phyloP scores from a whole-genome alignment of 2,329 filamentous ascomycete genomes.

The Phialemonium atrogriseum region DNA sequence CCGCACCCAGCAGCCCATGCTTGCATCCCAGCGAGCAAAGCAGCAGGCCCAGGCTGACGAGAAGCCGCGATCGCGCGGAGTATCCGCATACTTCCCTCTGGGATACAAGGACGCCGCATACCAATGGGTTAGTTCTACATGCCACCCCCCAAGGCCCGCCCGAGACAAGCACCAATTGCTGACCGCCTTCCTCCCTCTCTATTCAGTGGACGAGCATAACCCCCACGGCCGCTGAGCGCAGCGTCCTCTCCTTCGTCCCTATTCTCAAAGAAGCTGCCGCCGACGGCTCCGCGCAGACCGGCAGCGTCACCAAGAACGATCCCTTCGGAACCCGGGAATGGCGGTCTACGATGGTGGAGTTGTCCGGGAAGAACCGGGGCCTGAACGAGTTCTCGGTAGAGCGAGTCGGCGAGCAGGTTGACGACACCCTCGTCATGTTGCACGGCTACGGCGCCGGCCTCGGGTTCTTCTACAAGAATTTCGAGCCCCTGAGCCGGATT shows the following conservation, averaged over 20 bases:
- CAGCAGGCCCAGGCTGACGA: conserved; percentile 6
- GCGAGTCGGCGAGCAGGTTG: conserved; percentile 65
- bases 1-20: conserved; percentile 13
- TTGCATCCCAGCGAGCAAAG: conserved; percentile 14
- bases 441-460: conserved; percentile 95
- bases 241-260: conserved; percentile 78
- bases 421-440: conserved; percentile 88
- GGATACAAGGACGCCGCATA: conserved; percentile 85
- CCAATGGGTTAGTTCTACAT: conserved; percentile 65
- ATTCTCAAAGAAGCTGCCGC: conserved; percentile 67
- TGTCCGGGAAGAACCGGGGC: conserved; percentile 78
- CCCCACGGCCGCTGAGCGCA: conserved; percentile 76
- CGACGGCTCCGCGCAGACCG: conserved; percentile 26
- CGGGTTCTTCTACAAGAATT: conserved; percentile 98
- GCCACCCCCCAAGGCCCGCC: background rate
- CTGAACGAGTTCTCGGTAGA: conserved; percentile 93
- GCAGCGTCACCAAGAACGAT: conserved; percentile 44
- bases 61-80: conserved; percentile 14
- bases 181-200: conserved; percentile 8
- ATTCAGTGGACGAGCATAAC: conserved; percentile 76
- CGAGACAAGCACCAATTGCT: conserved; percentile 4
- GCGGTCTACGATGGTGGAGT: conserved; percentile 74
- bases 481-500: conserved; percentile 73
- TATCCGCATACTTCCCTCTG: conserved; percentile 68
- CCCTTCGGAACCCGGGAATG: conserved; percentile 80